phyloP scores from a whole-genome alignment of 2,329 filamentous ascomycete genomes.

The Aureobasidium uvarum region DNA sequence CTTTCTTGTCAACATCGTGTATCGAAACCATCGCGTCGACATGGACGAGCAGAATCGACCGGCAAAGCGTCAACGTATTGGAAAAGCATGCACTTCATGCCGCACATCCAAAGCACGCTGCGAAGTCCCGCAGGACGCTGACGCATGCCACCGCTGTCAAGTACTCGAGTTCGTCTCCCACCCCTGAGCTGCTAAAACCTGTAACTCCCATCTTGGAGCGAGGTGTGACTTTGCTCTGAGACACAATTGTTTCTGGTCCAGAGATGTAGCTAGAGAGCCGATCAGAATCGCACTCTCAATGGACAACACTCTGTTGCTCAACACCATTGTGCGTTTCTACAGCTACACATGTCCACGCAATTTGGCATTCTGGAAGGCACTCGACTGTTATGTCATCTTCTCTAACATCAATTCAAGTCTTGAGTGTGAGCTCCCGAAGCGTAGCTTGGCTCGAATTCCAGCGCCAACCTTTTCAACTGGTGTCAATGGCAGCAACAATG shows the following conservation, averaged over 20 bases:
- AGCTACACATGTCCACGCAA: too few species aligned
- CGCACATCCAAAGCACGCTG: conserved; percentile 24
- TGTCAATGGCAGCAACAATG: background rate
- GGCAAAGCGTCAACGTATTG: conserved; percentile 15
- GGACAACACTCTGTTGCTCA: too few species aligned
- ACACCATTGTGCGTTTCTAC: too few species aligned
- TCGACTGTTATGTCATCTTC: background rate
- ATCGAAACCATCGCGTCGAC: background rate
- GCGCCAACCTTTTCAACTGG: background rate
- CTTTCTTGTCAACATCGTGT: background rate
- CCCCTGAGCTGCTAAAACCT: too few species aligned
- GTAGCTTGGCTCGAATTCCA: background rate
- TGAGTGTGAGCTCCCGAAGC: conserved; percentile 5
- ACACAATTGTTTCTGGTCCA: too few species aligned
- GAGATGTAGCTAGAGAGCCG: too few species aligned
- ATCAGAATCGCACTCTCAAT: too few species aligned
- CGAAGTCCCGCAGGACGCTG: background rate
- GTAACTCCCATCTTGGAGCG: too few species aligned
- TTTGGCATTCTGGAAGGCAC: too few species aligned
- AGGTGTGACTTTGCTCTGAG: too few species aligned
- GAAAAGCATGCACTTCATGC: conserved; percentile 19
- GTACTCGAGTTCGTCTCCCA: conserved; percentile 20
- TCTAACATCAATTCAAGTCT: conserved; percentile 2
- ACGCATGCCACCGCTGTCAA: conserved; percentile 18
- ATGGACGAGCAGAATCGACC: conserved; percentile 14